Evolutionary conservation across 2,329 filamentous ascomycete genomes (phyloP).

Genomic region (Fusarium virguliforme): DNA sequence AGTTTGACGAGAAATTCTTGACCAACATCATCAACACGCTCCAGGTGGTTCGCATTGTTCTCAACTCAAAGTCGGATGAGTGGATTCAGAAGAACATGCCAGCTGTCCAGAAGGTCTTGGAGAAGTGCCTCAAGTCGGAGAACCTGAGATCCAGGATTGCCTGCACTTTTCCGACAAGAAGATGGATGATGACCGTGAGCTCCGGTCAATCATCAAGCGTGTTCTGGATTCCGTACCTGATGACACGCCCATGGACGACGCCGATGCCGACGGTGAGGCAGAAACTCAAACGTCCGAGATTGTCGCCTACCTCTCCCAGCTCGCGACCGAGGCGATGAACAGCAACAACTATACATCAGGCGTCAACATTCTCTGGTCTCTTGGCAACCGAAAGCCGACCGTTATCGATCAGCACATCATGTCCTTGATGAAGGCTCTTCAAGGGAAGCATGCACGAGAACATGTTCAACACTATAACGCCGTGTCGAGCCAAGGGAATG

Average conservation of each 20-base stretch:
- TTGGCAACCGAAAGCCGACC: conserved; percentile 86
- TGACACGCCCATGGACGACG: conserved; percentile 78
- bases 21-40: conserved; percentile 94
- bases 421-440: conserved; percentile 92
- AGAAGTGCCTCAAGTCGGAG: conserved; percentile 90
- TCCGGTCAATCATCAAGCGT: conserved; percentile 83
- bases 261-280: conserved; percentile 86
- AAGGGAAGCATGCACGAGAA: conserved; percentile 91
- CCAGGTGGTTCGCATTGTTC: conserved; percentile 90
- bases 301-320: conserved; percentile 85
- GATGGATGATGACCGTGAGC: conserved; percentile 77
- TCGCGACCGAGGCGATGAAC: conserved; percentile 89
- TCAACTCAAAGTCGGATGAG: conserved; percentile 89
- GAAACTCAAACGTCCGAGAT: conserved; percentile 90
- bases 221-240: conserved; percentile 92
- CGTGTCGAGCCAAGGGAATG: conserved; percentile 67
- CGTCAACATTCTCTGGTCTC: conserved; percentile 93
- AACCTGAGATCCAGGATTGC: conserved; percentile 94
- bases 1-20: conserved; percentile 85
- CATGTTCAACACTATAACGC: conserved; percentile 85
- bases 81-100: conserved; percentile 89
- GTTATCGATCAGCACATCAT: conserved; percentile 92
- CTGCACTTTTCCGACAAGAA: conserved; percentile 82
- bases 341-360: conserved; percentile 87
- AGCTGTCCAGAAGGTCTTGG: conserved; percentile 87